Evolutionary conservation across 805 yeast genomes (phyloP), one percentile per base, ranked within the genome.

Genomic region (Lachancea nothofagi): DNA sequence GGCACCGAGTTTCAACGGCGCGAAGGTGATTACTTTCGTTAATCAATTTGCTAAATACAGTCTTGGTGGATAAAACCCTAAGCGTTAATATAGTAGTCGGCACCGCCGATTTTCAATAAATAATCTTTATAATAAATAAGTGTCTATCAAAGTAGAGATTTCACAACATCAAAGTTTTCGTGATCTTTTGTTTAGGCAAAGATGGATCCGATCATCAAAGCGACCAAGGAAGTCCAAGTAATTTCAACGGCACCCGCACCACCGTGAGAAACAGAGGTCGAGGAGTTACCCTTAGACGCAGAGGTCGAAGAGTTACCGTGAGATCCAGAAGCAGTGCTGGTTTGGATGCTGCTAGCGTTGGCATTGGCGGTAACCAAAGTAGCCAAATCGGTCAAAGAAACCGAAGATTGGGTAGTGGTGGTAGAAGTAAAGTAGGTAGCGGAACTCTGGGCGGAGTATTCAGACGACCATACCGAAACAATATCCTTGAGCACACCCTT

Each of bases 381-480:
- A 20, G 23, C 43, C n/a, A 38, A 45, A 34, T 44, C 48, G 22
- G 45, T 38, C 14, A 44, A 14, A 4, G 40, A 24, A 4, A 18
- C 43, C 3, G 18, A 15, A 33, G 57, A 48, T 13, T 48, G 49
- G 28, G 57, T 48, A 21, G 64, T 57, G n/a, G 66, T 61, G 29
- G 65, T 61, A 3, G 64, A 45, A 28, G 64, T 59, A 48, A 50
- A 60, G 44, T 53, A 59, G 26, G 46, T 33, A 7, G 40, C 59
- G 18, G 56, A 50, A 21, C 48, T 38, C 49, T 60, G 61, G n/a
- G 48, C 40, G 7, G 48, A 32, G 47, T 41, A 57, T 23, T 43
- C 60, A 25, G 47, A 41, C 24, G 59, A 56, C 71, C 71, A 66
- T 36, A 52, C 54, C 10, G 61, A 49, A 20, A 51, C 50, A 41